Percentiles rank a stretch among this genome's conserved stretches.
Conservation (phyloP, 139 green algal species). For the Spirogloea muscicola region DNA sequence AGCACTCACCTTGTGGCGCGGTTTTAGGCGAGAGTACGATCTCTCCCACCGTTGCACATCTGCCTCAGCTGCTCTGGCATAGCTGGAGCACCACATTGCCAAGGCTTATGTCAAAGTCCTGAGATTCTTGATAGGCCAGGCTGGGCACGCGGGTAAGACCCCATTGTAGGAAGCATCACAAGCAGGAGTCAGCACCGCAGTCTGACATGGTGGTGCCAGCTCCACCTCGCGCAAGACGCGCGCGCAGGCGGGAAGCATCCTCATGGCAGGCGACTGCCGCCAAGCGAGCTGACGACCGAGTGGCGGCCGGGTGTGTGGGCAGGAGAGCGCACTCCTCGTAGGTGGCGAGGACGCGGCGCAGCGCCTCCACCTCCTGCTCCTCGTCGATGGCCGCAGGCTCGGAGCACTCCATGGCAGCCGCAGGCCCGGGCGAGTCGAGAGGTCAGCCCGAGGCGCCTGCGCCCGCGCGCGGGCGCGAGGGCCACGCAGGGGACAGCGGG, state of each 20-base stretch:
- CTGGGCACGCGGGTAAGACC: too few relatives aligned
- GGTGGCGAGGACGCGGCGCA: conserved; percentile 26
- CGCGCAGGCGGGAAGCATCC: background rate
- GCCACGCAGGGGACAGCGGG: too few relatives aligned
- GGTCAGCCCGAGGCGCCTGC: background rate
- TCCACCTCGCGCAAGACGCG: background rate
- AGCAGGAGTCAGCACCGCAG: background rate
- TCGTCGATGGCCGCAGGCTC: conserved; percentile 10
- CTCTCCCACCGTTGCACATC: conserved; percentile 32
- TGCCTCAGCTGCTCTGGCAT: conserved; percentile 8
- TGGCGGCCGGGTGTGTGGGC: background rate
- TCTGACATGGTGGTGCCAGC: background rate
- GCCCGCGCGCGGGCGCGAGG: too few relatives aligned
- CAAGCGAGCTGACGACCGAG: background rate
- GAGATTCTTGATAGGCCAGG: too few relatives aligned
- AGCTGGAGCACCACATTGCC: conserved; percentile 3
- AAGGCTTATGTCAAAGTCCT: too few relatives aligned
- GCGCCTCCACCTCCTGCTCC: conserved; percentile 40
- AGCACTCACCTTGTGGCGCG: conserved; percentile 12
- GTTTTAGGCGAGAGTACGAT: conserved; percentile 10
- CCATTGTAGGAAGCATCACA: background rate
- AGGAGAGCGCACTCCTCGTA: conserved; percentile 23
- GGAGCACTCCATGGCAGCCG: background rate
- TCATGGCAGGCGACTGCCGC: background rate
- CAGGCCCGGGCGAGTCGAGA: background rate